Evolutionary conservation across 768 basidiomycete species (phyloP).

Genomic region (Mycena rebaudengoi): DNA sequence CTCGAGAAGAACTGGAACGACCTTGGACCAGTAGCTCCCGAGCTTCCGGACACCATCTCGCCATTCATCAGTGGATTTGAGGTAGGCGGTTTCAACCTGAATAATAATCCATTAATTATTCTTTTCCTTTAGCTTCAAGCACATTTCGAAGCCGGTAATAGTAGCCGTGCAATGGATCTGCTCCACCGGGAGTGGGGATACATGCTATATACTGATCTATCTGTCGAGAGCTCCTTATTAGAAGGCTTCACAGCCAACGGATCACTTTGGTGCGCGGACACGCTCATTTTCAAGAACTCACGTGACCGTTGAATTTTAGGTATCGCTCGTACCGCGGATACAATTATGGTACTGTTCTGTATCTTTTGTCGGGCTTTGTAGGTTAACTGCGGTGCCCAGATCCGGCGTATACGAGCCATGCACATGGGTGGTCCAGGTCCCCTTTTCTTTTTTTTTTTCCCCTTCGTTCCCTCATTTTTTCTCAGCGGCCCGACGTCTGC

Average conservation of each 20-base stretch:
- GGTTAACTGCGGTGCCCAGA: too few species aligned
- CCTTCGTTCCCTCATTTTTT: too few species aligned
- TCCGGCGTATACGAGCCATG: constrained; percentile 65
- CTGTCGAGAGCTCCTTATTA: constrained; percentile 64
- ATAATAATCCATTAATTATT: background rate
- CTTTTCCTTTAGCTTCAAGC: constrained; percentile 55
- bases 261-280: constrained; percentile 53
- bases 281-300: background rate
- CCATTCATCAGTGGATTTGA: constrained; percentile 69
- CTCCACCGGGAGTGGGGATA: constrained; percentile 66
- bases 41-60: constrained; percentile 65
- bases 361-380: too few species aligned
- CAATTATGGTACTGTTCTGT: too few species aligned
- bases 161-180: constrained; percentile 60
- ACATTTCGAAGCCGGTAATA: constrained; percentile 63
- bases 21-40: constrained; percentile 61
- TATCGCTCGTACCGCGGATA: constrained; percentile 64
- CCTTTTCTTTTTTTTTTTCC: too few species aligned
- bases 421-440: constrained; percentile 68
- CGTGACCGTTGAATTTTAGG: constrained; percentile 33
- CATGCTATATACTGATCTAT: constrained; percentile 57
- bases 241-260: constrained; percentile 69
- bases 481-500: constrained; percentile 68
- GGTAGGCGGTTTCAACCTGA: constrained; percentile 46
- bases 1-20: constrained; percentile 61